These are phyloP conservation scores for Solanum hybrid DNA, from an alignment of 305 asterid species.

Conservation along the genomic window DNA sequence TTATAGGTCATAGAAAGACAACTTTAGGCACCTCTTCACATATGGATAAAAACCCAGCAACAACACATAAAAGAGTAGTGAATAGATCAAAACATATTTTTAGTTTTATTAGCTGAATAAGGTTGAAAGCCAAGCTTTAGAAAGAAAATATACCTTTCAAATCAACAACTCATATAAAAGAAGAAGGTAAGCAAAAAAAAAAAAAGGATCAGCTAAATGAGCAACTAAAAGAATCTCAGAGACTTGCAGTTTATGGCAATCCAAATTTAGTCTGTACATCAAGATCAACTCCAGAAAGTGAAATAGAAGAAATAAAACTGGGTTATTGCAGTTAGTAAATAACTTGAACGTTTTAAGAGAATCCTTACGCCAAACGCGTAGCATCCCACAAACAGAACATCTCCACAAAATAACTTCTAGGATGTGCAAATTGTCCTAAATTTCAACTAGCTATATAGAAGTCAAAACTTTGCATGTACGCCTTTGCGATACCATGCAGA, in stretches of 20 bases:
- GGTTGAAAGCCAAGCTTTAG: neutral
- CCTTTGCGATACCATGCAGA: constrained; percentile 16
- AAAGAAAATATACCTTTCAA: neutral
- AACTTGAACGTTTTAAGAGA: neutral
- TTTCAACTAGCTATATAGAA: constrained; percentile 17
- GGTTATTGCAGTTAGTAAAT: constrained; percentile 1
- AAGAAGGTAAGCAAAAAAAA: neutral
- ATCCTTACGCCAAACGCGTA: neutral
- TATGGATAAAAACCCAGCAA: neutral
- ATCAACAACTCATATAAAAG: neutral
- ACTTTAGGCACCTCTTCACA: neutral
- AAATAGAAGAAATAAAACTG: neutral
- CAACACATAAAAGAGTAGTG: neutral
- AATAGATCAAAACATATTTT: neutral
- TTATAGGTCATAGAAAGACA: neutral
- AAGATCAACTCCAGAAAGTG: neutral
- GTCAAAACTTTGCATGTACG: constrained; percentile 22
- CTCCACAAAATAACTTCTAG: neutral
- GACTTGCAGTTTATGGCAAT: neutral
- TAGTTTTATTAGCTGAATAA: neutral
- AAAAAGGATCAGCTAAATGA: neutral
- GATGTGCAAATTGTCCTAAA: constrained; percentile 3
- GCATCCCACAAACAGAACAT: neutral
- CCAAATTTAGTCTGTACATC: constrained; percentile 6
- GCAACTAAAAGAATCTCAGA: neutral